phyloP scores from a whole-genome alignment of 2,329 filamentous ascomycete genomes.

The Acrodontium crateriforme region DNA sequence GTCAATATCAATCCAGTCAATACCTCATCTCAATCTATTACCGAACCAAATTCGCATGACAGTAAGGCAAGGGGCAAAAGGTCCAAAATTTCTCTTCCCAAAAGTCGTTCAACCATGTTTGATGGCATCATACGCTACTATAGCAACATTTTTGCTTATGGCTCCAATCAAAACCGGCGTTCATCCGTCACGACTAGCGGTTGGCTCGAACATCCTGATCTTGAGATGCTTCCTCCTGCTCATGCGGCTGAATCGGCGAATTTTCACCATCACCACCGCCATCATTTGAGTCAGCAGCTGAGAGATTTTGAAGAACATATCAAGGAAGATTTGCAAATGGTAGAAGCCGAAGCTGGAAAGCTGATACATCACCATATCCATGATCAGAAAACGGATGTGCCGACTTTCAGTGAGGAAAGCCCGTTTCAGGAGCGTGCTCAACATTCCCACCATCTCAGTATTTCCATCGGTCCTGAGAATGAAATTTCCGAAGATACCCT shows the following conservation, averaged over 20 bases:
- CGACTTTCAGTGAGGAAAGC: no score
- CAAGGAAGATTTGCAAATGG: slow-evolving; percentile 3
- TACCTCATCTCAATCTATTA: neutral
- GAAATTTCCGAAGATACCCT: no score
- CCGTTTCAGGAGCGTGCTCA: no score
- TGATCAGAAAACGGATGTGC: no score
- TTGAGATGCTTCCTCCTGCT: slow-evolving; percentile 29
- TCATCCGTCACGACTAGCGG: slow-evolving; percentile 29
- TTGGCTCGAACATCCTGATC: slow-evolving; percentile 31
- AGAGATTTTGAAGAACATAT: slow-evolving; percentile 6
- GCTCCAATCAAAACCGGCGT: slow-evolving; percentile 30
- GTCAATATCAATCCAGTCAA: slow-evolving; percentile 2
- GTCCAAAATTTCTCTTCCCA: slow-evolving; percentile 9
- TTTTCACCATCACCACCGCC: slow-evolving; percentile 5
- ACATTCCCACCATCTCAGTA: no score
- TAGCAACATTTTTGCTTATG: slow-evolving; percentile 28
- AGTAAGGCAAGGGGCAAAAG: slow-evolving; percentile 6
- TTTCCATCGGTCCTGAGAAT: no score
- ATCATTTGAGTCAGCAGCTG: slow-evolving; percentile 9
- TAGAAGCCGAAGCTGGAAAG: slow-evolving; percentile 8
- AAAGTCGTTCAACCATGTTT: slow-evolving; percentile 28
- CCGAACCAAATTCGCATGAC: neutral
- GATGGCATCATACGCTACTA: slow-evolving; percentile 32
- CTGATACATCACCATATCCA: slow-evolving; percentile 1
- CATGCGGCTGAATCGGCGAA: slow-evolving; percentile 4